These are phyloP conservation scores for Coprinopsis sp. DNA, from an alignment of 768 basidiomycete genomes.

Conservation along the genomic window DNA sequence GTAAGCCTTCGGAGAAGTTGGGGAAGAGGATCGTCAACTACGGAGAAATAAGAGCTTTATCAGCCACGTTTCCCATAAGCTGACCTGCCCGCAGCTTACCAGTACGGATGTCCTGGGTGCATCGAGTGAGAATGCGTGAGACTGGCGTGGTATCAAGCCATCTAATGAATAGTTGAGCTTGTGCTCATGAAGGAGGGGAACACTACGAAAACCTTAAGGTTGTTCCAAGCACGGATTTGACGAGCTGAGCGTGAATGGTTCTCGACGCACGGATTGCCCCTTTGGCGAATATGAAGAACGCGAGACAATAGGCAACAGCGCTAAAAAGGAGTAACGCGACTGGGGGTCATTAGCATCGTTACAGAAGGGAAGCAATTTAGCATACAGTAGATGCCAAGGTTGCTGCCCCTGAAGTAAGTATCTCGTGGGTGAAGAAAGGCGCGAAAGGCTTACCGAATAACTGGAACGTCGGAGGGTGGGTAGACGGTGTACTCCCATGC, in stretches of 20 bases:
- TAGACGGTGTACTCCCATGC: slow-evolving; percentile 36
- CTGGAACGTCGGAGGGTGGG: slow-evolving; percentile 28
- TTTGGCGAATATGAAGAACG: slow-evolving; percentile 35
- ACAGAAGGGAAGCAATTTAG: not conserved
- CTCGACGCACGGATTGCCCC: slow-evolving; percentile 51
- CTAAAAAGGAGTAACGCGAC: slow-evolving; percentile 7
- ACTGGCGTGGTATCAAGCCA: slow-evolving; percentile 40
- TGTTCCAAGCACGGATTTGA: slow-evolving; percentile 52
- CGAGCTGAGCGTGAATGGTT: slow-evolving; percentile 43
- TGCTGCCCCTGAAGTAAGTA: slow-evolving; percentile 28
- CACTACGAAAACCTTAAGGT: slow-evolving; percentile 42
- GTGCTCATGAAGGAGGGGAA: not conserved
- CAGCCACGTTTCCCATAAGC: too few species aligned
- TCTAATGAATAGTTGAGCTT: slow-evolving; percentile 21
- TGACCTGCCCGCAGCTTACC: slow-evolving; percentile 13
- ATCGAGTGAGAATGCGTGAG: slow-evolving; percentile 54
- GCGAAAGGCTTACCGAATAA: slow-evolving; percentile 28
- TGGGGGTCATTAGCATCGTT: not conserved
- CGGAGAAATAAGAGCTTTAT: not conserved
- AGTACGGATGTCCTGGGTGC: slow-evolving; percentile 57
- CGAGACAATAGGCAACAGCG: slow-evolving; percentile 27
- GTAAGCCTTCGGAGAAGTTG: slow-evolving; percentile 22
- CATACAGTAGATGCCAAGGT: slow-evolving; percentile 38
- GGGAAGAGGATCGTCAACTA: slow-evolving; percentile 45
- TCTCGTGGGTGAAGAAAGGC: slow-evolving; percentile 6